Conservation (phyloP, 148 eudicot genomes). For the Linanthus parryae region DNA sequence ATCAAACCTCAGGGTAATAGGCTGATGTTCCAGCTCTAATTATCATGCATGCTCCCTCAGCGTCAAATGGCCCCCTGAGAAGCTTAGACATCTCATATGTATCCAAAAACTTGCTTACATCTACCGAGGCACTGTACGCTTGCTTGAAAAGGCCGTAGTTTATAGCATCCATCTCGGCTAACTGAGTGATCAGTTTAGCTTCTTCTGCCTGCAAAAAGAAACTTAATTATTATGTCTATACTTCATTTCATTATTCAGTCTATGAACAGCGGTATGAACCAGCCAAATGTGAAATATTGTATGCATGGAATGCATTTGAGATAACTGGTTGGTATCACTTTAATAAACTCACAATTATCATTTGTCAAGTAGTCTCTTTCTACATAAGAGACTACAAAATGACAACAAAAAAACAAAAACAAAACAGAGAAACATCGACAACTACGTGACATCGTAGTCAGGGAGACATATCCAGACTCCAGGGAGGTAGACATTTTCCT, state of each 20-base stretch:
- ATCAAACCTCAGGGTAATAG: slow-evolving; percentile 51
- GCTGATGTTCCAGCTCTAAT: slow-evolving; percentile 55
- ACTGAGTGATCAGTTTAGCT: slow-evolving; percentile 71
- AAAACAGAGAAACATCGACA: too few species aligned
- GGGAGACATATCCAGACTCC: too few species aligned
- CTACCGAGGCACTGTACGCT: slow-evolving; percentile 65
- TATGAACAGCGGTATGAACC: not conserved
- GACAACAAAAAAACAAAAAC: too few species aligned
- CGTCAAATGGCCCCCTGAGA: slow-evolving; percentile 62
- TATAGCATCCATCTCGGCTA: slow-evolving; percentile 62
- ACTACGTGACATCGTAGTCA: too few species aligned
- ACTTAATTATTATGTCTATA: too few species aligned
- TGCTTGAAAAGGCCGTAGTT: slow-evolving; percentile 69
- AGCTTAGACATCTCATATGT: slow-evolving; percentile 82
- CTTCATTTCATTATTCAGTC: too few species aligned
- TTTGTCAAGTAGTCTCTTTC: too few species aligned
- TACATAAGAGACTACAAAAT: too few species aligned
- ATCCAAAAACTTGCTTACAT: slow-evolving; percentile 65
- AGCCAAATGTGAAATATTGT: not conserved
- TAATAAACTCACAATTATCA: too few species aligned
- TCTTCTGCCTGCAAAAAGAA: slow-evolving; percentile 72
- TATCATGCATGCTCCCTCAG: slow-evolving; percentile 75
- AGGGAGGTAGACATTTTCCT: too few species aligned
- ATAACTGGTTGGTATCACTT: too few species aligned
- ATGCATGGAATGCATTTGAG: not conserved